Percentiles rank a stretch among this genome's conserved stretches.
phyloP scores from a whole-genome alignment of 1,139 yeast species.

The Debaryomyces robertsiae region DNA sequence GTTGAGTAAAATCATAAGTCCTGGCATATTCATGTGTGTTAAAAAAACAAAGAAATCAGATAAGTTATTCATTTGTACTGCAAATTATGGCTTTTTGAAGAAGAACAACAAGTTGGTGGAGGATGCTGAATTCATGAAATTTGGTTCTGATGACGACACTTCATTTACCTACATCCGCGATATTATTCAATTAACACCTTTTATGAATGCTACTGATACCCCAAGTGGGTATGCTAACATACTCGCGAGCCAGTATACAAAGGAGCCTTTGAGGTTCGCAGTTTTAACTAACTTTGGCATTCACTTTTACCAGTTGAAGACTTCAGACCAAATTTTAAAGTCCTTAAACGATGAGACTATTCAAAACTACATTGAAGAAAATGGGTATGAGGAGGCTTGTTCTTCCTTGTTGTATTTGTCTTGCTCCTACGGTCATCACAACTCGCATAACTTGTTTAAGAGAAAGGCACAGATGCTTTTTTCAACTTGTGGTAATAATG shows the following conservation, averaged over 20 bases:
- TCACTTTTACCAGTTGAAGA: constrained; percentile 71
- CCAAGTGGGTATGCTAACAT: constrained; percentile 83
- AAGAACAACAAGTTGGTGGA: constrained; percentile 72
- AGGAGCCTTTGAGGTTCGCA: constrained; percentile 67
- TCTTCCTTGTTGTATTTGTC: constrained; percentile 83
- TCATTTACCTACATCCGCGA: constrained; percentile 59
- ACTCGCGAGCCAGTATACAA: constrained; percentile 80
- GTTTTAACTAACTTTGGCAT: constrained; percentile 81
- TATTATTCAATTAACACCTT: constrained; percentile 67
- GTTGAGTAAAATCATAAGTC: constrained; percentile 63
- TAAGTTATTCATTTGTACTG: constrained; percentile 71
- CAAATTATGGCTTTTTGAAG: constrained; percentile 82
- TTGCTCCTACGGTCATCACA: constrained; percentile 61
- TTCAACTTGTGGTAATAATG: constrained; percentile 57
- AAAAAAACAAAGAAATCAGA: constrained; percentile 48
- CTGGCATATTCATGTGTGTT: constrained; percentile 72
- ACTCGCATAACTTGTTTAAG: constrained; percentile 51
- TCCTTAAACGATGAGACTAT: constrained; percentile 62
- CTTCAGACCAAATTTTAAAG: constrained; percentile 77
- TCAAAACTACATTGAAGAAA: constrained; percentile 50
- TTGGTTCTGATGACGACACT: constrained; percentile 37
- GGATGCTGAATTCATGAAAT: constrained; percentile 74
- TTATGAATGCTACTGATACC: constrained; percentile 68
- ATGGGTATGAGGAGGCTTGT: constrained; percentile 73
- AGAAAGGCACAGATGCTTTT: constrained; percentile 54